phyloP scores from a whole-genome alignment of 2,329 filamentous ascomycete species.

The Phymatotrichopsis omnivora region DNA sequence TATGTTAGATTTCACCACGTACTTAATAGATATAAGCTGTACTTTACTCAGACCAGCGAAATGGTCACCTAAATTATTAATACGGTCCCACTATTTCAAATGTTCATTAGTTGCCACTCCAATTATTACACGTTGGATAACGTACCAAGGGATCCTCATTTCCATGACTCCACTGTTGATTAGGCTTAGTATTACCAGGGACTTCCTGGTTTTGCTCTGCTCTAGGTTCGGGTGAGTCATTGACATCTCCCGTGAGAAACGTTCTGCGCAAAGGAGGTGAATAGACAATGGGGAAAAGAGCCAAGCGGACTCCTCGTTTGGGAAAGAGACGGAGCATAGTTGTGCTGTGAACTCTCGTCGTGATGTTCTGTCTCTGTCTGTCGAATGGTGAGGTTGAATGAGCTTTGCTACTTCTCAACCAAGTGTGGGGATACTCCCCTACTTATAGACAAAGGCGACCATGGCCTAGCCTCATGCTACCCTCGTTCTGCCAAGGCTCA shows the following conservation, averaged over 20 bases:
- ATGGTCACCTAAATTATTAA: conserved; percentile 11
- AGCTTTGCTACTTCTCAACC: conserved; percentile 4
- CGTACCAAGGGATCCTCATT: conserved; percentile 12
- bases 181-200: conserved; percentile 9
- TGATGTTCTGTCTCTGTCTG: background rate
- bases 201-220: conserved; percentile 6
- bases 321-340: conserved; percentile 18
- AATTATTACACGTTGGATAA: conserved; percentile 11
- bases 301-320: conserved; percentile 17
- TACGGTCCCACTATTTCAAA: conserved; percentile 11
- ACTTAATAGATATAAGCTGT: conserved; percentile 7
- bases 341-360: background rate
- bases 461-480: conserved; percentile 7
- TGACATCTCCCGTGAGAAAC: background rate
- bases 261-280: background rate
- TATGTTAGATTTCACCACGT: conserved; percentile 7
- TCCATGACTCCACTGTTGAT: conserved; percentile 6
- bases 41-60: conserved; percentile 6
- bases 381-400: conserved; percentile 11
- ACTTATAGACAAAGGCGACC: conserved; percentile 13
- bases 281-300: conserved; percentile 12
- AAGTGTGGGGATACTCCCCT: conserved; percentile 5
- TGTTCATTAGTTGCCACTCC: conserved; percentile 11
- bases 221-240: background rate
- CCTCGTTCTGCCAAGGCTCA: background rate